Percentiles rank a stretch among this genome's conserved stretches.
These are phyloP conservation scores for Globisporangium polare DNA, from an alignment of 352 stramenopile genomes.

Conservation along the genomic window DNA sequence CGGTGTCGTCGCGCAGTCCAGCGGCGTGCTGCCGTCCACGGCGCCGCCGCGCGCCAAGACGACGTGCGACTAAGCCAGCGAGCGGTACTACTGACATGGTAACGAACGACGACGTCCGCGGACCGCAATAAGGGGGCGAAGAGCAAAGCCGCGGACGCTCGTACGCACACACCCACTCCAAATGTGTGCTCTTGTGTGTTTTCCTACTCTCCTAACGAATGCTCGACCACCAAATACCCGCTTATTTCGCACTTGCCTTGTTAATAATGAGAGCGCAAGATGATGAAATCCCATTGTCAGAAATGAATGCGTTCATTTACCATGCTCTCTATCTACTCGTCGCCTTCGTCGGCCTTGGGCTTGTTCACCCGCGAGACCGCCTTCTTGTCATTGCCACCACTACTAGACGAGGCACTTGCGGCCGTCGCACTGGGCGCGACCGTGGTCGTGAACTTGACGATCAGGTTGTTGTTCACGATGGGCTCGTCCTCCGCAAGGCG, in stretches of 20 bases:
- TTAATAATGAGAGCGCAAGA: neutral
- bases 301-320: no score
- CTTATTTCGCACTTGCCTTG: neutral
- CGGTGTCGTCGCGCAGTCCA: constrained; percentile 63
- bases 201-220: neutral
- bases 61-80: constrained; percentile 23
- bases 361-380: constrained; percentile 22
- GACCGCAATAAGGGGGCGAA: neutral
- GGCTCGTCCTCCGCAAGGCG: constrained; percentile 69
- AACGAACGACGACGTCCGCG: neutral
- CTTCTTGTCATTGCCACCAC: constrained; percentile 38
- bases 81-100: neutral
- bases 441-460: constrained; percentile 77
- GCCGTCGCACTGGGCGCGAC: constrained; percentile 29
- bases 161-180: neutral
- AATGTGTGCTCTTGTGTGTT: constrained; percentile 1
- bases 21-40: constrained; percentile 28
- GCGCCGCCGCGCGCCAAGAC: constrained; percentile 32
- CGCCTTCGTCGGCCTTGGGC: constrained; percentile 19
- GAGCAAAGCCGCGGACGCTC: neutral
- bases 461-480: constrained; percentile 54
- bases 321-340: constrained; percentile 11
- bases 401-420: neutral
- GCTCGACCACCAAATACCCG: neutral
- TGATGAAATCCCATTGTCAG: no score